These are phyloP conservation scores for Nemania sp. DNA, from an alignment of 2,329 filamentous ascomycete species.

Conservation along the genomic window DNA sequence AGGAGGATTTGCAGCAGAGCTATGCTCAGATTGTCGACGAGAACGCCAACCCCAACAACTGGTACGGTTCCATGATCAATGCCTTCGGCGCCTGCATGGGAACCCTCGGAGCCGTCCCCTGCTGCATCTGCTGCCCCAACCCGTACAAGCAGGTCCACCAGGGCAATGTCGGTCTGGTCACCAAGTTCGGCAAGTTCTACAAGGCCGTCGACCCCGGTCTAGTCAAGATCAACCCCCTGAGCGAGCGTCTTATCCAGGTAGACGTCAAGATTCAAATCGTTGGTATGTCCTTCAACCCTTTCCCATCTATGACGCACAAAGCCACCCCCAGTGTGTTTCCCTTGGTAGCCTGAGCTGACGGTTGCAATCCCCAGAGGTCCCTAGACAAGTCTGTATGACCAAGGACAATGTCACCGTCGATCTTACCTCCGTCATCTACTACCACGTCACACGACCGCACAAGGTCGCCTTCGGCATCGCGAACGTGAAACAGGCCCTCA, in stretches of 20 bases:
- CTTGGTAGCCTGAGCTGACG: conserved; percentile 11
- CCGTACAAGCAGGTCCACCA: conserved; percentile 93
- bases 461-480: conserved; percentile 97
- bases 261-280: conserved; percentile 99
- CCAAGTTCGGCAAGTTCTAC: conserved; percentile 95
- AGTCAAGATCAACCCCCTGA: conserved; percentile 96
- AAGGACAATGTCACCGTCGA: conserved; percentile 98
- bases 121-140: conserved; percentile 93
- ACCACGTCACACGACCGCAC: conserved; percentile 94
- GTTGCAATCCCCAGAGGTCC: conserved; percentile 72
- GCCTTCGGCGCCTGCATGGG: conserved; percentile 79
- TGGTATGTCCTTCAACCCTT: conserved; percentile 42
- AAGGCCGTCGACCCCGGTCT: conserved; percentile 96
- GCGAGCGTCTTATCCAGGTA: conserved; percentile 88
- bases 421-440: conserved; percentile 98
- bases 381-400: conserved; percentile 98
- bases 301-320: background rate
- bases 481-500: conserved; percentile 93
- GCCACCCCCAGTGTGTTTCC: background rate
- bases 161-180: conserved; percentile 94
- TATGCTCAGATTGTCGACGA: conserved; percentile 76
- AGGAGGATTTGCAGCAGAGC: conserved; percentile 85
- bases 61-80: conserved; percentile 90
- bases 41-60: conserved; percentile 79
- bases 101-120: conserved; percentile 85